Percentiles rank a stretch among this genome's conserved stretches.
These are phyloP conservation scores for Tulasnella sp. DNA, from an alignment of 768 basidiomycete species.

Conservation along the genomic window DNA sequence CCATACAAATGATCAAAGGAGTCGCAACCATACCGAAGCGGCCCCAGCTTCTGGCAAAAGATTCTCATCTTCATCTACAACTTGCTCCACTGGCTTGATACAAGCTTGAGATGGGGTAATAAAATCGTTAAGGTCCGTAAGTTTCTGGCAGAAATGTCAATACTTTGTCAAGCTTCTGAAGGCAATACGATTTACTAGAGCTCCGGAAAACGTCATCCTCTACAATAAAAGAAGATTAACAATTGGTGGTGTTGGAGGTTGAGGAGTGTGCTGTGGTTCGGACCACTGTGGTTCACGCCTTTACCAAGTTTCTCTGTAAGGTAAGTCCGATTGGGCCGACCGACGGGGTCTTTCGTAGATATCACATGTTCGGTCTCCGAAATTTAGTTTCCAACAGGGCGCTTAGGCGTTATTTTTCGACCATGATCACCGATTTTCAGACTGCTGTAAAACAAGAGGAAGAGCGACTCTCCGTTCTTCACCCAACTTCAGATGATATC, in stretches of 20 bases:
- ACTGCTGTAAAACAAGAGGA: slow-evolving; percentile 54
- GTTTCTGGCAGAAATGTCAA: slow-evolving; percentile 37
- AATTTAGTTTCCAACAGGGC: background rate
- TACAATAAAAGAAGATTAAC: background rate
- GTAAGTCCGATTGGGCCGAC: background rate
- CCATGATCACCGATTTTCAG: slow-evolving; percentile 34
- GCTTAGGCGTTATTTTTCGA: background rate
- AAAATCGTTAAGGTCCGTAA: slow-evolving; percentile 94
- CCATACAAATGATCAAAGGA: background rate
- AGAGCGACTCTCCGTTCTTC: slow-evolving; percentile 44
- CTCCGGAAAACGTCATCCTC: slow-evolving; percentile 75
- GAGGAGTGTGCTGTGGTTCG: background rate
- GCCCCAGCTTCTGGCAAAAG: slow-evolving; percentile 28
- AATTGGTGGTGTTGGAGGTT: background rate
- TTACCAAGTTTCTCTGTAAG: background rate
- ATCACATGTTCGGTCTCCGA: background rate
- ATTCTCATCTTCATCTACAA: slow-evolving; percentile 31
- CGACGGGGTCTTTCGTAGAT: background rate
- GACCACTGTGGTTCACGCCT: background rate
- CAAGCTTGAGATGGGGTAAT: slow-evolving; percentile 93
- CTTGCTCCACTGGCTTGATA: slow-evolving; percentile 79
- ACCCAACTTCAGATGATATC: slow-evolving; percentile 66
- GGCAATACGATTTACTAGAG: slow-evolving; percentile 41
- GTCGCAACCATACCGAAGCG: slow-evolving; percentile 29
- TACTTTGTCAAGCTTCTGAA: slow-evolving; percentile 2